A percentile compares a stretch with the other conserved stretches of the same genome.
These are phyloP conservation scores for Saccharomyces mikatae DNA, from an alignment of 805 yeast species.

Conservation along the genomic window DNA sequence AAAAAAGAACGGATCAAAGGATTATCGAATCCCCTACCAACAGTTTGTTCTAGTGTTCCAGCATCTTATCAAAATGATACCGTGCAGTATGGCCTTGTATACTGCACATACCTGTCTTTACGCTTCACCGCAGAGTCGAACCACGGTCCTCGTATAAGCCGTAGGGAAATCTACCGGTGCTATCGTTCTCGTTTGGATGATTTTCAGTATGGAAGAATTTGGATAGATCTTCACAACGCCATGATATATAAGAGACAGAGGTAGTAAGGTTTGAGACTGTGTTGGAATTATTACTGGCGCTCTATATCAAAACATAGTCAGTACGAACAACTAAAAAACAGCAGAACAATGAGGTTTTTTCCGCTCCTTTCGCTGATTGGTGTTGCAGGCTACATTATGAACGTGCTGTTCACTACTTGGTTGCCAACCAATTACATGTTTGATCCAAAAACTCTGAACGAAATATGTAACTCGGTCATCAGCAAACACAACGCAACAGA, in stretches of 20 bases:
- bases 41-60: neutral
- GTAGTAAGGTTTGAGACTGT: neutral
- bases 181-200: neutral
- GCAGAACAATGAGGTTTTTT: conserved; percentile 17
- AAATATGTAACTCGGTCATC: conserved; percentile 48
- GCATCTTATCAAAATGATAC: neutral
- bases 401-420: conserved; percentile 45
- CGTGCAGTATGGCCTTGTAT: neutral
- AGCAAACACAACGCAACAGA: conserved; percentile 35
- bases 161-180: neutral
- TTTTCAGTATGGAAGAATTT: neutral
- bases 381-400: conserved; percentile 18
- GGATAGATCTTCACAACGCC: neutral
- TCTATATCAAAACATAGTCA: neutral
- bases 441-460: conserved; percentile 54
- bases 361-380: conserved; percentile 13
- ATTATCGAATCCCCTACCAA: neutral
- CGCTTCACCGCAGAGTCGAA: neutral
- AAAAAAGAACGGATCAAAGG: too few relatives aligned
- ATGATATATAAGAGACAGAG: neutral
- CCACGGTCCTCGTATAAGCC: neutral
- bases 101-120: neutral
- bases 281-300: neutral
- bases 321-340: neutral
- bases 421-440: conserved; percentile 66